Conservation (phyloP, 1,284 basidiomycete genomes). For the Inonotus obliquus region DNA sequence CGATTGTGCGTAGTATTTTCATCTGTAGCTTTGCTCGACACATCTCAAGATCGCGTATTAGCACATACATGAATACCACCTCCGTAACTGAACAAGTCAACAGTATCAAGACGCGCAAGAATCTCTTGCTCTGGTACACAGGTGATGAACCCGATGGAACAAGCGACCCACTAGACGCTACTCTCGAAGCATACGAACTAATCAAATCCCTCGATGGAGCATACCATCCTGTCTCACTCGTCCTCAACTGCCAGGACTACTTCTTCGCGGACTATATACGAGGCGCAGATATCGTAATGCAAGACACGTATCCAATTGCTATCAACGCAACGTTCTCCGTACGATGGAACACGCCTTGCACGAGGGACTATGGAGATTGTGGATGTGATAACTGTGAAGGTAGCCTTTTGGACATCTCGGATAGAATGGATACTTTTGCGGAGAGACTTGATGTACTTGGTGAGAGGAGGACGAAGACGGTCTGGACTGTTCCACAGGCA, state of each 20-base stretch:
- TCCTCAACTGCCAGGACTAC: conserved; percentile 71
- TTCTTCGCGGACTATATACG: conserved; percentile 52
- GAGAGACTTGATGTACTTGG: conserved; percentile 54
- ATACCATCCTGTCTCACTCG: conserved; percentile 72
- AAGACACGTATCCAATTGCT: conserved; percentile 55
- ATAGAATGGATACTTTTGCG: conserved; percentile 57
- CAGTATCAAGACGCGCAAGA: conserved; percentile 56
- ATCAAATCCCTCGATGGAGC: conserved; percentile 61
- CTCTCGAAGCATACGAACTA: conserved; percentile 50
- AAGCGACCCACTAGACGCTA: conserved; percentile 60
- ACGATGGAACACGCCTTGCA: conserved; percentile 49
- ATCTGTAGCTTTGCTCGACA: not conserved
- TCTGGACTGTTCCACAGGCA: conserved; percentile 76
- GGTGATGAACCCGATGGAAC: conserved; percentile 73
- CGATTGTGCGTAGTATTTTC: conserved; percentile 41
- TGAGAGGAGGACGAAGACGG: conserved; percentile 56
- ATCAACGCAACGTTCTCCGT: conserved; percentile 66
- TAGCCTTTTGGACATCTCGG: conserved; percentile 56
- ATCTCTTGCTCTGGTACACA: conserved; percentile 74
- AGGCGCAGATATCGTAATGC: conserved; percentile 60
- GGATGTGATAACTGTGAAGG: conserved; percentile 56
- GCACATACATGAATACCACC: conserved; percentile 60
- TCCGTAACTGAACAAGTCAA: conserved; percentile 64
- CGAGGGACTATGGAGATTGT: conserved; percentile 60
- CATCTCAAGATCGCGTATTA: conserved; percentile 23